Base-by-base conservation (phyloP, 106 monocot genomes). In the Xerophyta viscosa region DNA sequence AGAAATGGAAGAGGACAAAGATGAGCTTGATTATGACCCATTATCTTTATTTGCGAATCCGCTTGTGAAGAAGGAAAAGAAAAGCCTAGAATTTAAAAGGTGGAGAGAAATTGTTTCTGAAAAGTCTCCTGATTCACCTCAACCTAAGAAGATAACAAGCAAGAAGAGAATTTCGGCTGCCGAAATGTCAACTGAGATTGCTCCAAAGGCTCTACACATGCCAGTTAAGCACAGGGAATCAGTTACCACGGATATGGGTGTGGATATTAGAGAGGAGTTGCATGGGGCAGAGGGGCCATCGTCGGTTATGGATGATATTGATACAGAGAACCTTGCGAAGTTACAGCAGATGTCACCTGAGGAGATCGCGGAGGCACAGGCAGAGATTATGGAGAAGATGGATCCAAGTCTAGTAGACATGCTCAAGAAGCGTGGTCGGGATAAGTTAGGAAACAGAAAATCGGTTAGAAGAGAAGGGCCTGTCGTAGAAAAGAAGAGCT, bases 291-390 rank as follows among this genome's bases (percentile, higher is more conserved):
- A 14, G 12, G 3, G 23, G 11, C 13, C 58, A 24, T 20, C 39
- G 0, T 61, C 76, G 27, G 36, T 75, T 7, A 52, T 45, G 43
- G 82, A 81, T 41, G 96, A 85, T 31, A 89, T 98, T 19, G 55
- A 79, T 53, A 57, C 50, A 1, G 96, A 98, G 68, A 98, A 89
- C 63, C 47, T 71, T 46, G 70, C 71, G 39, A 60, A 76, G 52
- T 47, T 98, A 62, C 45, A 55, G 17, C 63, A 74, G 53, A 98
- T 89, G 96, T 86, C 85, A 0, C 31, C 65, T 1, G 71, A 74
- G 7, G 89, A 98, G 47, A 98, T 98, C 54, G 75, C 58, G 4
- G 73, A 98, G 48, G 89, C 85, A n/a, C 96, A 68, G 65, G 54
- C 57, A 15, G 96, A 98, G 39, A 74, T 98, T 55, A 69, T 79